Evolutionary conservation across 805 yeast species (phyloP).

Genomic region (Kodamaea kaohsiungensis): DNA sequence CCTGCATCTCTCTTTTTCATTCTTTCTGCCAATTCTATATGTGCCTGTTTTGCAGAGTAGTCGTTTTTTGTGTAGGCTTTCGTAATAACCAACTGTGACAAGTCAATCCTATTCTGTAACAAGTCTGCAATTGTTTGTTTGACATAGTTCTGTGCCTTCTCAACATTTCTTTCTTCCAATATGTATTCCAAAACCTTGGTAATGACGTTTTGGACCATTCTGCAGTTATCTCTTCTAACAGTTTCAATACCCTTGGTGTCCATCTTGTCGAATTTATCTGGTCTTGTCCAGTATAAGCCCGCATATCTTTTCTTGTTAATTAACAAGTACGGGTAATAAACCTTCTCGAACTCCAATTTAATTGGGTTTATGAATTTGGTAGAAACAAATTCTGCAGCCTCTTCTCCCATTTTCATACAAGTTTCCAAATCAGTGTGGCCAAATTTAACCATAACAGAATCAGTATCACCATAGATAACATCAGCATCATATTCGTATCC

Average conservation of each 20-base stretch:
- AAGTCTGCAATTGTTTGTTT: slow-evolving; percentile 87
- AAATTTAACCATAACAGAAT: slow-evolving; percentile 98
- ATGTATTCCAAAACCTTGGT: slow-evolving; percentile 86
- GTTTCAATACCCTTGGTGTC: slow-evolving; percentile 99
- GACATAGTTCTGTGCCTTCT: slow-evolving; percentile 81
- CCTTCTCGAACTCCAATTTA: slow-evolving; percentile 94
- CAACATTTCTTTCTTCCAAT: slow-evolving; percentile 83
- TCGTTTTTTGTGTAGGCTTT: slow-evolving; percentile 88
- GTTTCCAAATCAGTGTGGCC: slow-evolving; percentile 78
- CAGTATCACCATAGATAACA: slow-evolving; percentile 98
- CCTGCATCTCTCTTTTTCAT: slow-evolving; percentile 98
- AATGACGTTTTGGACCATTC: slow-evolving; percentile 90
- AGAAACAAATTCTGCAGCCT: slow-evolving; percentile 90
- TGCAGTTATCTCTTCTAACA: slow-evolving; percentile 96
- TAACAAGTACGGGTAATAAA: slow-evolving; percentile 88
- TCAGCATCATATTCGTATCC: slow-evolving; percentile 84
- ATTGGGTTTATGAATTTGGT: slow-evolving; percentile 80
- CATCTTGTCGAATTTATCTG: slow-evolving; percentile 92
- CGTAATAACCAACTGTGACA: slow-evolving; percentile 91
- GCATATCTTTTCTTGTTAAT: slow-evolving; percentile 97
- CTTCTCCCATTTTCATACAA: slow-evolving; percentile 90
- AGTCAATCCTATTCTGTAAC: slow-evolving; percentile 86
- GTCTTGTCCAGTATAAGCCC: slow-evolving; percentile 92
- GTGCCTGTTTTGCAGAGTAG: slow-evolving; percentile 96
- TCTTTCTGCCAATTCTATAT: slow-evolving; percentile 92